A percentile compares a stretch with the other conserved stretches of the same genome.
Evolutionary conservation across 331 rosid genomes (phyloP).

Genomic region (Spiraea crenata): DNA sequence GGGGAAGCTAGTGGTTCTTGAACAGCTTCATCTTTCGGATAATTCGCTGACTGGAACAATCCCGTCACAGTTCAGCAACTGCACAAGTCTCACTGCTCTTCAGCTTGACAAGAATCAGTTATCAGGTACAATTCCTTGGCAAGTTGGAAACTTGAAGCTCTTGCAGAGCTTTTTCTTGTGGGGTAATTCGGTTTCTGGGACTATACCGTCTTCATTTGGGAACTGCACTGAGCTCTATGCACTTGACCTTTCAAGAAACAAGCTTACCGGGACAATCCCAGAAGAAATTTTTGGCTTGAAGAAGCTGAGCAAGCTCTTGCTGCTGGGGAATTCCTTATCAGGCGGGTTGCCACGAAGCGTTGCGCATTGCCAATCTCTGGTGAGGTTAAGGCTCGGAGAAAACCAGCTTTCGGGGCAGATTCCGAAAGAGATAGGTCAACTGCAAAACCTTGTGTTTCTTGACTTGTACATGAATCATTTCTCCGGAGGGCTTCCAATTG

Average conservation of each 20-base stretch:
- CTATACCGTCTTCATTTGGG: constrained; percentile 77
- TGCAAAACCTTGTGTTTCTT: constrained; percentile 81
- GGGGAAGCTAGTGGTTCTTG: constrained; percentile 71
- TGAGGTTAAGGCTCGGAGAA: constrained; percentile 82
- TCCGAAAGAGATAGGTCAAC: constrained; percentile 75
- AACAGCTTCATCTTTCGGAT: constrained; percentile 83
- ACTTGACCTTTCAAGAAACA: constrained; percentile 90
- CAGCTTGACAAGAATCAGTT: constrained; percentile 90
- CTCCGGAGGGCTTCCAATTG: constrained; percentile 66
- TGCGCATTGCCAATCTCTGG: constrained; percentile 70
- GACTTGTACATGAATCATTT: constrained; percentile 85
- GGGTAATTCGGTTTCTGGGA: constrained; percentile 80
- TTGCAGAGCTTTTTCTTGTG: constrained; percentile 81
- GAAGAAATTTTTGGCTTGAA: constrained; percentile 82
- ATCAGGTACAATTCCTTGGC: constrained; percentile 78
- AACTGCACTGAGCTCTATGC: constrained; percentile 83
- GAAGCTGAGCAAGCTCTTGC: constrained; percentile 89
- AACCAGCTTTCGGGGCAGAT: constrained; percentile 80
- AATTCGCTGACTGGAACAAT: constrained; percentile 57
- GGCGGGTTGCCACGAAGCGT: constrained; percentile 65
- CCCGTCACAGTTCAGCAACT: constrained; percentile 81
- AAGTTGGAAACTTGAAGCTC: constrained; percentile 61
- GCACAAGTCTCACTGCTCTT: constrained; percentile 72
- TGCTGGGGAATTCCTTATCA: constrained; percentile 75
- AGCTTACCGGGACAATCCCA: constrained; percentile 76